Evolutionary conservation across 108 stramenopile species (phyloP).

Genomic region (Pseudonitzschia delicatissima): DNA sequence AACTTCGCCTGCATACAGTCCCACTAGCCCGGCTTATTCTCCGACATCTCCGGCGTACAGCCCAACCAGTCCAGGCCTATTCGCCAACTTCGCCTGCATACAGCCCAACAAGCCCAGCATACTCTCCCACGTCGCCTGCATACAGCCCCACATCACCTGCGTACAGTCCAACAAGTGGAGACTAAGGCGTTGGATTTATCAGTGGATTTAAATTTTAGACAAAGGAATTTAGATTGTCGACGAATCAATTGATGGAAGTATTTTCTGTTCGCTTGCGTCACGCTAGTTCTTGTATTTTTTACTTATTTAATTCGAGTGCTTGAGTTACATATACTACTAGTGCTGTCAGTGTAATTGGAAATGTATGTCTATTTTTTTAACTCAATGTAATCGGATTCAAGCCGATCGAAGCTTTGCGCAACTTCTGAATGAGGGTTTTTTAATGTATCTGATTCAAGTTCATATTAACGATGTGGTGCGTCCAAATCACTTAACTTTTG

Average conservation of each 20-base stretch:
- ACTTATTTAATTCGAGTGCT: no score
- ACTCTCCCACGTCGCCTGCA: conserved; percentile 55
- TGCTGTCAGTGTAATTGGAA: no score
- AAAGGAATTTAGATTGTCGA: no score
- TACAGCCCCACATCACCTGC: conserved; percentile 62
- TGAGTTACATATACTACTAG: no score
- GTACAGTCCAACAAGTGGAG: conserved; percentile 50
- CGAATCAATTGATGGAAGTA: background rate
- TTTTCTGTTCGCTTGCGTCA: background rate
- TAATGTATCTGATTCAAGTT: background rate
- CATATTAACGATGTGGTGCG: background rate
- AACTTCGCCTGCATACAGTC: conserved; percentile 18
- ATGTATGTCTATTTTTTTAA: background rate
- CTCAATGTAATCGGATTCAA: conserved; percentile 1
- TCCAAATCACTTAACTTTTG: background rate
- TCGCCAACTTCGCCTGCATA: conserved; percentile 67
- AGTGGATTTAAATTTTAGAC: background rate
- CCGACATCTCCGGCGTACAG: conserved; percentile 87
- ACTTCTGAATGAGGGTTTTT: background rate
- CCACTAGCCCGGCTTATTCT: conserved; percentile 53
- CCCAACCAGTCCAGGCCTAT: conserved; percentile 81
- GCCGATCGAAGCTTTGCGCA: conserved; percentile 1
- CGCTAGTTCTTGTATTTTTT: background rate
- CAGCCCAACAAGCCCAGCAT: conserved; percentile 67
- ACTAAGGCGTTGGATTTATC: background rate